Conservation (phyloP, 495 filamentous ascomycete genomes). For the Rusavskia elegans region DNA sequence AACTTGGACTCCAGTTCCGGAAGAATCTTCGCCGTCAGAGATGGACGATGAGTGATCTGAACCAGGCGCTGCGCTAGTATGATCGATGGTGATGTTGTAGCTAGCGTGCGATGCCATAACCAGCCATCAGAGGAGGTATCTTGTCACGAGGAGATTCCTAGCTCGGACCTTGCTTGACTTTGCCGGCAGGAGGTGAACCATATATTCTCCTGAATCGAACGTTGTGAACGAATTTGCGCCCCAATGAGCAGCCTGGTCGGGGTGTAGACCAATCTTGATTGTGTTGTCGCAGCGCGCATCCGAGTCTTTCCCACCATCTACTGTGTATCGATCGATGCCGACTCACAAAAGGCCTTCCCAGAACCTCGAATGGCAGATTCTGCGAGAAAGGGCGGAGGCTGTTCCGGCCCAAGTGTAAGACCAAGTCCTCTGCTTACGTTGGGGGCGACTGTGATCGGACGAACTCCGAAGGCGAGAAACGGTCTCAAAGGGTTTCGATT, state of each 20-base stretch:
- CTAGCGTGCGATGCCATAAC: conserved; percentile 14
- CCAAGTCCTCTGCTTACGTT: background rate
- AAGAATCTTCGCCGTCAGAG: conserved; percentile 36
- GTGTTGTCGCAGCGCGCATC: background rate
- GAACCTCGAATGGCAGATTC: too few species aligned
- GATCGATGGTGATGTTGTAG: conserved; percentile 34
- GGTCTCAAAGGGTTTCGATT: too few species aligned
- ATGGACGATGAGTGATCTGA: conserved; percentile 15
- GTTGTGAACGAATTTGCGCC: conserved; percentile 8
- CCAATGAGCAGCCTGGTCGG: conserved; percentile 1
- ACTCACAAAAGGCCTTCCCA: too few species aligned
- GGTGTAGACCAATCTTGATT: background rate
- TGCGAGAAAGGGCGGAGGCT: too few species aligned
- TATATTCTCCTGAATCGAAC: conserved; percentile 6
- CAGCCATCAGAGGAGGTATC: background rate
- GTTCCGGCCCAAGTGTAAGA: background rate
- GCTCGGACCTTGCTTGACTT: conserved; percentile 10
- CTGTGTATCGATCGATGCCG: background rate
- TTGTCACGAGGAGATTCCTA: conserved; percentile 12
- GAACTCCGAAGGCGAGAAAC: too few species aligned
- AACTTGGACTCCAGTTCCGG: conserved; percentile 30
- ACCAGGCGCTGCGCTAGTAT: conserved; percentile 13
- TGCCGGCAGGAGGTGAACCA: conserved; percentile 9
- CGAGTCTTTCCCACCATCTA: background rate
- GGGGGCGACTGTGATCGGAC: background rate